These are phyloP conservation scores for Chrysosporium queenslandicum DNA, from an alignment of 2,329 filamentous ascomycete species.

Conservation along the genomic window DNA sequence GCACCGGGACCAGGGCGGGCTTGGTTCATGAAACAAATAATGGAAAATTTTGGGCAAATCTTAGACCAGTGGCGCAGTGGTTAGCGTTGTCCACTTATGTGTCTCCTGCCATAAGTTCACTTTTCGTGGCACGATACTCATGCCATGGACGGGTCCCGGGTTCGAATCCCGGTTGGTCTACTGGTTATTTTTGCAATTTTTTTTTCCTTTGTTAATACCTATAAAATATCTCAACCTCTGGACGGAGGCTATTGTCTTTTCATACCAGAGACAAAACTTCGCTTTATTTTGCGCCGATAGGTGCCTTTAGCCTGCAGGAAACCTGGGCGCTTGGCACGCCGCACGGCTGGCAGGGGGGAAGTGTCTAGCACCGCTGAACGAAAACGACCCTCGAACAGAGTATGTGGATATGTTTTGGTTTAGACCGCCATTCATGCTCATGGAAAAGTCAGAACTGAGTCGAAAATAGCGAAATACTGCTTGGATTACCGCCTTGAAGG, in stretches of 20 bases:
- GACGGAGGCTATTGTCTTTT: too few species aligned
- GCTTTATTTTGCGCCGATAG: background rate
- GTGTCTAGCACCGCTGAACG: too few species aligned
- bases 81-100: constrained; percentile 14
- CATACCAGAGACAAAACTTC: too few species aligned
- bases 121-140: constrained; percentile 11
- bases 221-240: background rate
- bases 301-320: background rate
- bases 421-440: too few species aligned
- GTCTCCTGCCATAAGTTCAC: constrained; percentile 11
- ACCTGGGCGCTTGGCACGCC: background rate
- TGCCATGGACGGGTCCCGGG: constrained; percentile 13
- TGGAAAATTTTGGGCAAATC: background rate
- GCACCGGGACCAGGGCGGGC: background rate
- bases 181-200: constrained; percentile 6
- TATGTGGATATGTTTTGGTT: too few species aligned
- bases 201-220: background rate
- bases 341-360: background rate
- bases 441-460: too few species aligned
- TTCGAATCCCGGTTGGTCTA: constrained; percentile 14
- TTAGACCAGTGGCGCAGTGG: constrained; percentile 13
- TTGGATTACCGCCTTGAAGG: too few species aligned
- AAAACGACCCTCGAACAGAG: too few species aligned
- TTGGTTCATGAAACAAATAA: background rate
- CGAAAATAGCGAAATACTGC: too few species aligned